Percentiles rank a stretch among this genome's conserved stretches.
These are phyloP conservation scores for Eremochloa ophiuroides DNA, from an alignment of 176 grass and related monocot genomes.

Conservation along the genomic window DNA sequence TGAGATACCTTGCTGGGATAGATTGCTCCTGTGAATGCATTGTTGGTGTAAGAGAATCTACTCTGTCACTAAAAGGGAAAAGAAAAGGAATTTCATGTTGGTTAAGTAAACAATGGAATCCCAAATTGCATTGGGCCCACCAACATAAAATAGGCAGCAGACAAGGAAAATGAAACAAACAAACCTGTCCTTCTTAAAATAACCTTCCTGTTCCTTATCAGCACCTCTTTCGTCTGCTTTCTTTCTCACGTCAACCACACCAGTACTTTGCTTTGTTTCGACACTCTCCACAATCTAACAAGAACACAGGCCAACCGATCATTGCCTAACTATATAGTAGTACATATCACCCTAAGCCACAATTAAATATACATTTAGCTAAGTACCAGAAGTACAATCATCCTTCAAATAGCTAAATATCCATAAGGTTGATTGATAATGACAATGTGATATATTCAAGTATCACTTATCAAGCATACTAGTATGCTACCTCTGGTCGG, in stretches of 20 bases:
- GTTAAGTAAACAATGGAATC: constrained; percentile 2
- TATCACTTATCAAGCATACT: constrained; percentile 42
- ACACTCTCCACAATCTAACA: constrained; percentile 50
- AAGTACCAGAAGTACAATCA: not conserved
- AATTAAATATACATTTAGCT: not conserved
- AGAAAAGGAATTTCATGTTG: constrained; percentile 14
- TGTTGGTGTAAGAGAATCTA: constrained; percentile 46
- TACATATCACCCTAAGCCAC: not conserved
- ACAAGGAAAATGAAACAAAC: constrained; percentile 24
- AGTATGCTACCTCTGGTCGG: not conserved
- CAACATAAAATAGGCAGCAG: constrained; percentile 30
- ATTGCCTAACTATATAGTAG: constrained; percentile 20
- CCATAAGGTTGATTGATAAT: constrained; percentile 3
- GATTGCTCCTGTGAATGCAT: constrained; percentile 31
- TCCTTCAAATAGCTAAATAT: constrained; percentile 4
- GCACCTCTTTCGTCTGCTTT: constrained; percentile 55
- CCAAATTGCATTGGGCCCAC: constrained; percentile 11
- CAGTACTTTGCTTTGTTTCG: constrained; percentile 34
- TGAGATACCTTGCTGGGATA: constrained; percentile 56
- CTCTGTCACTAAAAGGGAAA: constrained; percentile 49
- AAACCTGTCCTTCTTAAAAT: constrained; percentile 77
- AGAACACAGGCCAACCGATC: constrained; percentile 17
- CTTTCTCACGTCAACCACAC: constrained; percentile 45
- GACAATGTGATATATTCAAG: not conserved
- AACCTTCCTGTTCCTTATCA: constrained; percentile 75